Base-by-base conservation (phyloP, 306 rosid species). In the Corylus heterophylla region DNA sequence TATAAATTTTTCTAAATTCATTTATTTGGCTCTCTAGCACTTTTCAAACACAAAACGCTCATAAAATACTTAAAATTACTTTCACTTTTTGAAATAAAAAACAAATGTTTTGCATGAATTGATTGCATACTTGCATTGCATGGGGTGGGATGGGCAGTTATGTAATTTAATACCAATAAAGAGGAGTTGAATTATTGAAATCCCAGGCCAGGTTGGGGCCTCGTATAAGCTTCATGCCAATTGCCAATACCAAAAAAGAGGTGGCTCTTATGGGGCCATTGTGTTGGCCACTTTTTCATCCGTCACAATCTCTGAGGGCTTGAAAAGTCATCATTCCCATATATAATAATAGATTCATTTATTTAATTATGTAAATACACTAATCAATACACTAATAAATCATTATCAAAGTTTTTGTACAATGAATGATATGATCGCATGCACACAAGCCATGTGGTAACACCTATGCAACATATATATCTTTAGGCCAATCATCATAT, bases 241-340 rank as follows among this genome's bases (percentile, higher is more conserved):
- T 54, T 54, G 12, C 79, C 77, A 84, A 82, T 67, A 73, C 44
- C 69, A 27, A 66, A 72, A 73, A 75, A 16, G 39, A 9, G 18
- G 55, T 76, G 48, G 50, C 52, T 39, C 5, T 61, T 17, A 4
- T 5, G 90, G 94, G 93, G 64, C 87, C 96, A 81, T 42, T 63
- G 35, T 86, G 93, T 88, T 81, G 52, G 85, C 93, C 88, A 89
- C 93, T 89, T 86, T 80, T 59, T 76, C 45, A 47, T 58, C 74
- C 48, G 50, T 70, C 77, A 37, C 76, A 50, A 59, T 73, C 51
- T 44, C 44, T n/a, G 74, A 76, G 67, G 59, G 27, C 51, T 51
- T 51, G 12, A 52, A 51, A 45, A 62, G 79, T 67, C 88, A 81
- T 81, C 77, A 83, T 86, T 79, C 82, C 68, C 54, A 31, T 45